Conservation (phyloP, 305 asterid genomes). For the Fraxinus sp. region DNA sequence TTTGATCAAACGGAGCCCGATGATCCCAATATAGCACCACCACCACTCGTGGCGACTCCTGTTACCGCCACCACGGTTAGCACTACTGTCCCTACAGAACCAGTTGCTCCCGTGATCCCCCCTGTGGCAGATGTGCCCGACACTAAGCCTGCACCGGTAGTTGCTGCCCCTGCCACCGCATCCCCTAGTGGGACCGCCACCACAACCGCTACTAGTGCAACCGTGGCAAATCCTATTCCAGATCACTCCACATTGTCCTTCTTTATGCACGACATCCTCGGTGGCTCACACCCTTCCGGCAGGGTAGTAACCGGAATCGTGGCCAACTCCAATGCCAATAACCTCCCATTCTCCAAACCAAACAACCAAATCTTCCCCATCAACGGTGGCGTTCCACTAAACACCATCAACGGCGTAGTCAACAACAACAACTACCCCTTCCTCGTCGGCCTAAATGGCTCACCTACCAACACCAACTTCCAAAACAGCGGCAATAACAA, state of each 20-base stretch:
- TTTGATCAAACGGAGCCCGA: neutral
- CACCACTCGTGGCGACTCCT: neutral
- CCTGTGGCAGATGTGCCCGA: constrained; percentile 8
- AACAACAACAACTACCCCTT: constrained; percentile 10
- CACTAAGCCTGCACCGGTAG: constrained; percentile 8
- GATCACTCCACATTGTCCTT: constrained; percentile 7
- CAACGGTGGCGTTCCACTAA: neutral
- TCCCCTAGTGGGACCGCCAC: neutral
- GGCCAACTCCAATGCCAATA: neutral
- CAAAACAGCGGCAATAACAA: constrained; percentile 1
- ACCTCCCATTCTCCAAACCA: neutral
- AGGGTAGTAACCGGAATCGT: neutral
- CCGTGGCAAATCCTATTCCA: neutral
- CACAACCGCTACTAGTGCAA: neutral
- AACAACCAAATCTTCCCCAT: constrained; percentile 12
- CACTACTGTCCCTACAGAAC: constrained; percentile 8
- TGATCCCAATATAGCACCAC: neutral
- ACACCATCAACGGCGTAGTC: neutral
- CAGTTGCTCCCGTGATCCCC: constrained; percentile 23
- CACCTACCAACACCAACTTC: neutral
- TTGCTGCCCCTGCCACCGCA: neutral
- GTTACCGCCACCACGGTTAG: constrained; percentile 5
- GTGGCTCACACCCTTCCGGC: neutral
- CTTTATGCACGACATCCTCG: constrained; percentile 5
- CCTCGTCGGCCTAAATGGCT: constrained; percentile 1